Evolutionary conservation across 2,329 filamentous ascomycete species (phyloP).

Genomic region (Exophiala sp.): DNA sequence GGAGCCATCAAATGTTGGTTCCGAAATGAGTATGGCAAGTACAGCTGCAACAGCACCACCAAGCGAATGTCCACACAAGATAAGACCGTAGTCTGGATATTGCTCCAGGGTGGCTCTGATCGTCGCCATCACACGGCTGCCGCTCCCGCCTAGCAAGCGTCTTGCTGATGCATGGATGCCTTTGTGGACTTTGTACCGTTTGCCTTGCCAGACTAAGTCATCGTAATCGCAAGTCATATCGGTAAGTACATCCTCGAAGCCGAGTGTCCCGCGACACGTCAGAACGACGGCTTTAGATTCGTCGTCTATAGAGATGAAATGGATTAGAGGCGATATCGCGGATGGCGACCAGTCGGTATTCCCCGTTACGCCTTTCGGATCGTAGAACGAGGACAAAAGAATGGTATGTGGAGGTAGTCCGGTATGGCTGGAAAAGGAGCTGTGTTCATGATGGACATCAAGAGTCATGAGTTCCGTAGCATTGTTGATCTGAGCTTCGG

Average conservation of each 20-base stretch:
- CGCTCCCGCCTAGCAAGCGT: slow-evolving; percentile 60
- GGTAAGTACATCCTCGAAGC: slow-evolving; percentile 69
- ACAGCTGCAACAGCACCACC: slow-evolving; percentile 68
- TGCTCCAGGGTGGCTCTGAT: slow-evolving; percentile 64
- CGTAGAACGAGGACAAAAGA: slow-evolving; percentile 67
- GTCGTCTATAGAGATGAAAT: slow-evolving; percentile 70
- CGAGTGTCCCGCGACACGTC: slow-evolving; percentile 68
- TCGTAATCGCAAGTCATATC: slow-evolving; percentile 74
- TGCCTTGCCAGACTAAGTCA: slow-evolving; percentile 60
- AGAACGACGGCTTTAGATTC: slow-evolving; percentile 68
- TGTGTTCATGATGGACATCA: slow-evolving; percentile 42
- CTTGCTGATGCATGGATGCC: slow-evolving; percentile 69
- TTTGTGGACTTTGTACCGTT: slow-evolving; percentile 67
- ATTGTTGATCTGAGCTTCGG: slow-evolving; percentile 28
- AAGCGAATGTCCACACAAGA: slow-evolving; percentile 67
- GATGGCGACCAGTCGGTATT: slow-evolving; percentile 52
- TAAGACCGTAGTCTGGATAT: slow-evolving; percentile 66
- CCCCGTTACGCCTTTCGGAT: slow-evolving; percentile 61
- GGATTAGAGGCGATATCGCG: slow-evolving; percentile 63
- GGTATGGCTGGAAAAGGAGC: slow-evolving; percentile 44
- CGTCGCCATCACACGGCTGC: slow-evolving; percentile 63
- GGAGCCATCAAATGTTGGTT: slow-evolving; percentile 46
- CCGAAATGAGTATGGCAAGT: slow-evolving; percentile 67
- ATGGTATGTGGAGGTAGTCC: slow-evolving; percentile 46
- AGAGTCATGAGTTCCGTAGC: slow-evolving; percentile 33